A percentile compares a stretch with the other conserved stretches of the same genome.
Conservation (phyloP, 2,329 filamentous ascomycete species). For the Microdochium bolleyi region DNA sequence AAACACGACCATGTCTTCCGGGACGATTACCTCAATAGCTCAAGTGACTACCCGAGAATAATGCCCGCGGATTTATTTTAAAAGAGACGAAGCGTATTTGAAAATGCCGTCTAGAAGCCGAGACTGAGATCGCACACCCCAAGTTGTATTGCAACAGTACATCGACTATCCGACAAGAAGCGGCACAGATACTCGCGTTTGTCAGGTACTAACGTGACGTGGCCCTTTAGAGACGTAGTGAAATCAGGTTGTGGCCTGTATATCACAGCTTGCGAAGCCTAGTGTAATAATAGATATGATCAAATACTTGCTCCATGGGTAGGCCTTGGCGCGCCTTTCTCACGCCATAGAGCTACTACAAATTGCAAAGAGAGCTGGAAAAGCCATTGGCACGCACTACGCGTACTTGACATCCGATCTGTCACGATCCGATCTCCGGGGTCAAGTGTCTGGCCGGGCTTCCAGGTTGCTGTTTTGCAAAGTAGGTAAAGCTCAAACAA, state of each 20-base stretch:
- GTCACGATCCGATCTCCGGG: too few relatives aligned
- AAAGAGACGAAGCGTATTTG: not conserved
- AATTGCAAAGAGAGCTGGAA: not conserved
- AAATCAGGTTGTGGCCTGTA: not conserved
- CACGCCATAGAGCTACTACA: not conserved
- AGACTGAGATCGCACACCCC: not conserved
- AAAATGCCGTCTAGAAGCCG: not conserved
- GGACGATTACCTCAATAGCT: not conserved
- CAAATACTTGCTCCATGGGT: not conserved
- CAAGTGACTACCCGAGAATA: not conserved
- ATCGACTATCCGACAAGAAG: not conserved
- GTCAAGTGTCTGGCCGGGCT: too few relatives aligned
- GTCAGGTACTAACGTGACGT: not conserved
- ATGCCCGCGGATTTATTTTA: not conserved
- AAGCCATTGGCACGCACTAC: not conserved
- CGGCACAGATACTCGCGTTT: not conserved
- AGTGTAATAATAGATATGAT: not conserved
- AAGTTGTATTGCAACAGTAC: not conserved
- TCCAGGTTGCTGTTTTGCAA: too few relatives aligned
- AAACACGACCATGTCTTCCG: not conserved
- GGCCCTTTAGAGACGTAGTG: not conserved
- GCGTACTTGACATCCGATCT: not conserved
- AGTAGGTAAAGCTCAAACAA: not conserved
- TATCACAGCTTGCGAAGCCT: not conserved
- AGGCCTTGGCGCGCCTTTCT: not conserved